Evolutionary conservation across 73 alveolate species (phyloP), one percentile per base, ranked within the genome.

Genomic region (Symbiodinium natans): DNA sequence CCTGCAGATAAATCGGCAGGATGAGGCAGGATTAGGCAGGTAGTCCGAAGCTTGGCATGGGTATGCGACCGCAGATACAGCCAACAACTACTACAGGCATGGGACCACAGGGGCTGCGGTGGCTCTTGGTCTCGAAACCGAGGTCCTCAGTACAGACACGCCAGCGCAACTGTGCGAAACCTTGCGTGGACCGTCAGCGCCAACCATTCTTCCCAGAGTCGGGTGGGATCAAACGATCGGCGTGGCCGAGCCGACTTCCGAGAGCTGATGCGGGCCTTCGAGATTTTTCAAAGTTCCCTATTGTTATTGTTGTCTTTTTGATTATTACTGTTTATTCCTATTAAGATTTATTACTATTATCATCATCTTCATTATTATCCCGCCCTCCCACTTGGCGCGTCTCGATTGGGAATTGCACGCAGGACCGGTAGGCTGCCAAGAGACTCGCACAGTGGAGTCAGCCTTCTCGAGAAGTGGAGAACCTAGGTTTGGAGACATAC

Each of bases 111-210:
- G 27, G 80, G 80, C 33, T 63, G 80, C 9, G 80, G 80, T 36
- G 27, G 80, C 80, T 63, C 80, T 63, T 63, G 29, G 80, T 63
- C 80, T 63, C 80, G 80, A 36, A 27, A 63, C 21, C 80, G 80
- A 31, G 31, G 31, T 63, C 80, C 80, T 63, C 17, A 56, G 27
- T 25, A n/a, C n/a, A n/a, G n/a, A n/a, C n/a, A n/a, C n/a, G n/a
- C n/a, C n/a, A n/a, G n/a, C n/a, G n/a, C n/a, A n/a, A n/a, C n/a
- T n/a, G n/a, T n/a, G n/a, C n/a, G n/a, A n/a, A n/a, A n/a, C n/a
- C n/a, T n/a, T n/a, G n/a, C n/a, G n/a, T n/a, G n/a, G n/a, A n/a
- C n/a, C n/a, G n/a, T n/a, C n/a, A n/a, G n/a, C n/a, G 33, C 31
- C 75, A 56, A 13, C 59, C 59, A 46, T 13, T 46, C 59, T 46